Conservation (phyloP, 1,284 basidiomycete species). For the Boletus mariae region DNA sequence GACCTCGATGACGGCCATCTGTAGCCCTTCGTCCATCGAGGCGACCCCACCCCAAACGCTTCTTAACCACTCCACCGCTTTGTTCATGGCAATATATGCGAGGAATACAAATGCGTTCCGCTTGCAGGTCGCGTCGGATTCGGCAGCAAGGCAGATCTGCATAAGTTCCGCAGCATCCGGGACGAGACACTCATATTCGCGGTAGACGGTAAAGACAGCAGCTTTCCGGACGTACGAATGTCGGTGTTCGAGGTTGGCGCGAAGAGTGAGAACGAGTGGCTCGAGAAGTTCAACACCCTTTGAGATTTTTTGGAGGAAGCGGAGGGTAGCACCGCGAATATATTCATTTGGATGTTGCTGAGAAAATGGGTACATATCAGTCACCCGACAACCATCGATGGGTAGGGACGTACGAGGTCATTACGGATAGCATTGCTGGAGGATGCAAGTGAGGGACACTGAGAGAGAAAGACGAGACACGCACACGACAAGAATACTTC, state of each 20-base stretch:
- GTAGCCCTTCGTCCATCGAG: conserved; percentile 88
- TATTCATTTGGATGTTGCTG: conserved; percentile 99
- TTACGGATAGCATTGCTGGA: conserved; percentile 93
- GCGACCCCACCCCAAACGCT: conserved; percentile 83
- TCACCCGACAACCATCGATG: neutral
- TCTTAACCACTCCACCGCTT: conserved; percentile 90
- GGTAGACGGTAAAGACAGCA: conserved; percentile 96
- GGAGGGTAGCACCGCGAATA: conserved; percentile 94
- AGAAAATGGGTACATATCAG: neutral
- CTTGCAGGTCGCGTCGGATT: conserved; percentile 95
- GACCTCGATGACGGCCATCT: conserved; percentile 95
- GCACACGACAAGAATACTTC: conserved; percentile 97
- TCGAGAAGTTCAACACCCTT: conserved; percentile 94
- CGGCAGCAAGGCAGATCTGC: conserved; percentile 95
- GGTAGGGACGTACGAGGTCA: conserved; percentile 68
- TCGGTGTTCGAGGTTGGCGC: conserved; percentile 94
- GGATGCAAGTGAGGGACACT: conserved; percentile 7
- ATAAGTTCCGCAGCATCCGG: conserved; percentile 97
- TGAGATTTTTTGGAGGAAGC: conserved; percentile 94
- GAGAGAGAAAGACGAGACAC: conserved; percentile 31
- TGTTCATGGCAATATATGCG: conserved; percentile 82
- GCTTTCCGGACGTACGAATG: conserved; percentile 99
- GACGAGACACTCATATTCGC: conserved; percentile 91
- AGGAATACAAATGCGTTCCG: conserved; percentile 97
- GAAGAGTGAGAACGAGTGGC: conserved; percentile 91